These are phyloP conservation scores for Botrytis galanthina DNA, from an alignment of 2,329 filamentous ascomycete species.

Conservation along the genomic window DNA sequence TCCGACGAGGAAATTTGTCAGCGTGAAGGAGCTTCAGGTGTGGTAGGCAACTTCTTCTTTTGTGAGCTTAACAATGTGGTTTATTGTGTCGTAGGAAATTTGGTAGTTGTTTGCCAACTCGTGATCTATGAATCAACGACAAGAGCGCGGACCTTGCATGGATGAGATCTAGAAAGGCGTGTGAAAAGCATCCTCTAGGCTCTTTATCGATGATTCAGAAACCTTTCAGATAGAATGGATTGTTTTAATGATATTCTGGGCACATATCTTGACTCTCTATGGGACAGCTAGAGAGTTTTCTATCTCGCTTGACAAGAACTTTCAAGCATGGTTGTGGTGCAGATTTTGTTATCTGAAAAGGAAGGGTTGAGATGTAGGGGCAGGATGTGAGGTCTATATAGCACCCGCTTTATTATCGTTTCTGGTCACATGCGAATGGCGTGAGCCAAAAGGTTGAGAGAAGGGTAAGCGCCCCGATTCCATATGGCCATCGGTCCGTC, in stretches of 20 bases:
- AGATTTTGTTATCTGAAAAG: not conserved
- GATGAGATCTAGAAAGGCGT: not conserved
- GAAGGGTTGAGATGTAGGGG: not conserved
- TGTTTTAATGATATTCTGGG: not conserved
- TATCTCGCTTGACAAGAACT: too few species aligned
- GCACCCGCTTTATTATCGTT: not conserved
- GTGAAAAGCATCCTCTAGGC: not conserved
- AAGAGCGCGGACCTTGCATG: not conserved
- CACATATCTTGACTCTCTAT: not conserved
- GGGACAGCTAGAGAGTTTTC: not conserved
- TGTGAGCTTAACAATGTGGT: not conserved
- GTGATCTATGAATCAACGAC: not conserved
- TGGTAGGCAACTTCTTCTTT: not conserved
- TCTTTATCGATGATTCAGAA: not conserved
- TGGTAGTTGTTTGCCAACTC: not conserved
- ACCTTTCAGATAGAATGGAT: too few species aligned
- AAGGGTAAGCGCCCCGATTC: not conserved
- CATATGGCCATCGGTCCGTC: not conserved
- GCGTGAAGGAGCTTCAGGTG: not conserved
- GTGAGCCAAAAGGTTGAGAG: not conserved
- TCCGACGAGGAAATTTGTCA: not conserved
- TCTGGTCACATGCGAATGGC: not conserved
- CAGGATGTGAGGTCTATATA: not conserved
- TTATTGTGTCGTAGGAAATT: not conserved
- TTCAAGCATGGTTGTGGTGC: not conserved